A percentile compares a stretch with the other conserved stretches of the same genome.
These are phyloP conservation scores for Coniferiporia weirii DNA, from an alignment of 1,284 basidiomycete species.

Conservation along the genomic window DNA sequence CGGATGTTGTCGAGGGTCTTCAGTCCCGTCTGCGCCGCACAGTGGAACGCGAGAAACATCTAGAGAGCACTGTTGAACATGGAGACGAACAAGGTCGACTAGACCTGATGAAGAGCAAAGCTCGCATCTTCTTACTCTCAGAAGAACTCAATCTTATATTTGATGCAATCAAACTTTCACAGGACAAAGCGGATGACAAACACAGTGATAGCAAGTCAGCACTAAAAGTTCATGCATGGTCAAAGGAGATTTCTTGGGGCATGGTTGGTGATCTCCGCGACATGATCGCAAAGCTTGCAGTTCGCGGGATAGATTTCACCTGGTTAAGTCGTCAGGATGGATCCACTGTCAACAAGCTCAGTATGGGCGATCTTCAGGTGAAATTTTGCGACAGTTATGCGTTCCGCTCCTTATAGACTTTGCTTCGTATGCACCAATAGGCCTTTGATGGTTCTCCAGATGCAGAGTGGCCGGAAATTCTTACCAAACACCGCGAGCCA, in stretches of 20 bases:
- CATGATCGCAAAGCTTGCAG: conserved; percentile 82
- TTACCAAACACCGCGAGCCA: conserved; percentile 54
- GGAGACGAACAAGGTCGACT: conserved; percentile 42
- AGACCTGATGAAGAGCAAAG: conserved; percentile 67
- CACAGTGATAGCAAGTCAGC: conserved; percentile 76
- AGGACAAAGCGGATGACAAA: conserved; percentile 64
- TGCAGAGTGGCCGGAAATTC: conserved; percentile 86
- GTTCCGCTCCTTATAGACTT: neutral
- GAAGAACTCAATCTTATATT: conserved; percentile 86
- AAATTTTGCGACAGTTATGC: neutral
- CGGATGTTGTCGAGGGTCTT: conserved; percentile 66
- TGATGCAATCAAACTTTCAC: conserved; percentile 82
- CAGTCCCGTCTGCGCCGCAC: conserved; percentile 74
- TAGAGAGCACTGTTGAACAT: conserved; percentile 36
- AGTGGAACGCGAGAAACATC: conserved; percentile 53
- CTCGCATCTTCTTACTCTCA: conserved; percentile 69
- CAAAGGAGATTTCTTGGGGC: conserved; percentile 88
- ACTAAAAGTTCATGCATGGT: conserved; percentile 75
- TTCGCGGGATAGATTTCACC: conserved; percentile 75
- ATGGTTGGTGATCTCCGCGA: conserved; percentile 80
- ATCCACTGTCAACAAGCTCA: conserved; percentile 77
- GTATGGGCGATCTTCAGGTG: conserved; percentile 62
- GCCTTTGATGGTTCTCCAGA: conserved; percentile 86
- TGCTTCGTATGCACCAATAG: conserved; percentile 27
- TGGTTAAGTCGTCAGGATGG: conserved; percentile 90